These are phyloP conservation scores for Lepraria neglecta DNA, from an alignment of 495 filamentous ascomycete genomes.

Conservation along the genomic window DNA sequence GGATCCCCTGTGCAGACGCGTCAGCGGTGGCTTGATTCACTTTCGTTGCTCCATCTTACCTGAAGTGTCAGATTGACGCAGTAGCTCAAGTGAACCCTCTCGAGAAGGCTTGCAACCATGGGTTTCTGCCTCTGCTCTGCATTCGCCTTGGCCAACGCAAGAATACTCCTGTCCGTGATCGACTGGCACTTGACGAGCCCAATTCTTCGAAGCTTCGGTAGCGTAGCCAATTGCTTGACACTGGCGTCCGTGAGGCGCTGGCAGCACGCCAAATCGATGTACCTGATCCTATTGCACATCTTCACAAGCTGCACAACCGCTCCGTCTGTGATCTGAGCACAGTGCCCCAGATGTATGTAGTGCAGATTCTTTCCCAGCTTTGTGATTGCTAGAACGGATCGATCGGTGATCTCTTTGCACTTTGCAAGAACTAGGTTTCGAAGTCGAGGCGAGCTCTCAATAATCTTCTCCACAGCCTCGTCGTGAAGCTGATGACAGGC, in stretches of 20 bases:
- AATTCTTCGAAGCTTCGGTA: conserved; percentile 90
- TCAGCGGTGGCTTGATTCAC: conserved; percentile 26
- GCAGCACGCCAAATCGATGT: conserved; percentile 96
- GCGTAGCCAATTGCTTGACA: conserved; percentile 72
- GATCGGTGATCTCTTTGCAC: conserved; percentile 86
- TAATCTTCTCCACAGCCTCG: conserved; percentile 77
- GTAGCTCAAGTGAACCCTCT: conserved; percentile 95
- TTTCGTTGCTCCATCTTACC: conserved; percentile 46
- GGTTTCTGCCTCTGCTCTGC: conserved; percentile 39
- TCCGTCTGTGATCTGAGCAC: conserved; percentile 78
- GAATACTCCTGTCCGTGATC: conserved; percentile 85
- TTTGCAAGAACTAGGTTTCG: conserved; percentile 92
- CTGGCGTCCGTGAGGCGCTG: conserved; percentile 79
- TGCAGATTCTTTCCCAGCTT: conserved; percentile 92
- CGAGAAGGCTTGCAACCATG: conserved; percentile 56
- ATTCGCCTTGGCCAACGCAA: conserved; percentile 64
- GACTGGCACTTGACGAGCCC: conserved; percentile 87
- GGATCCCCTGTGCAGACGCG: conserved; percentile 64
- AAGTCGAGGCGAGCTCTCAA: conserved; percentile 76
- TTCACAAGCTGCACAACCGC: conserved; percentile 78
- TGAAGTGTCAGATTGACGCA: conserved; percentile 73
- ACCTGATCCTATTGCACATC: conserved; percentile 86
- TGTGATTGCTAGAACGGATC: conserved; percentile 77
- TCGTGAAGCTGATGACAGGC: conserved; percentile 78
- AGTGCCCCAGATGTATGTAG: conserved; percentile 93